Conservation (phyloP, 768 basidiomycete species). For the Vishniacozyma victoriae region DNA sequence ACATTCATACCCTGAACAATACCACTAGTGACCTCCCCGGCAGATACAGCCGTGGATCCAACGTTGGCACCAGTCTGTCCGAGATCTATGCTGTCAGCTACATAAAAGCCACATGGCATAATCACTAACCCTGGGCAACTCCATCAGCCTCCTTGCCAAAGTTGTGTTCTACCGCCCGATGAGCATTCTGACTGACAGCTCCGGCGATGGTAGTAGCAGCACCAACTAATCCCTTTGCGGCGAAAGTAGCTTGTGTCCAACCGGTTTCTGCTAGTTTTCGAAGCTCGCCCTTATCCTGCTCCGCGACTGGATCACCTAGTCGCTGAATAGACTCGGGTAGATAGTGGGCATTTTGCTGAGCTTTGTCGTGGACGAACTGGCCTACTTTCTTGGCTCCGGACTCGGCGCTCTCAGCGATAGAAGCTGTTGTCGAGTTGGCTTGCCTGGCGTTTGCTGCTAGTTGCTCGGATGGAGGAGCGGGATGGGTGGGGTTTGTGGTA, state of each 20-base stretch:
- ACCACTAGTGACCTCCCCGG: conserved; percentile 23
- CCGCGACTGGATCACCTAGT: conserved; percentile 14
- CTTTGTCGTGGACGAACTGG: conserved; percentile 29
- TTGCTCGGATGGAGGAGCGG: conserved; percentile 18
- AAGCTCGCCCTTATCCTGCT: conserved; percentile 24
- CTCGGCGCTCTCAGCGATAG: conserved; percentile 23
- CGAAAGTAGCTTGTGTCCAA: conserved; percentile 34
- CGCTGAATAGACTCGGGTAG: conserved; percentile 28
- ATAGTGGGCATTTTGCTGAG: conserved; percentile 20
- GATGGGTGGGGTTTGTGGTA: conserved; percentile 23
- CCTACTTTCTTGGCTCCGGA: conserved; percentile 19
- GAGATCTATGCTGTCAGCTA: conserved; percentile 17
- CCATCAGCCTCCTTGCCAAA: conserved; percentile 34
- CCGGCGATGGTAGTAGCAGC: conserved; percentile 25
- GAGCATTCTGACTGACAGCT: conserved; percentile 32
- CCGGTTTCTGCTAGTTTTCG: conserved; percentile 25
- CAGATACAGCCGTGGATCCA: conserved; percentile 25
- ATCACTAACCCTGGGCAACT: conserved; percentile 37
- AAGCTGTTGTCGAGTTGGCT: conserved; percentile 5
- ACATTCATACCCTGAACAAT: conserved; percentile 36
- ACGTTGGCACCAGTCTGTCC: conserved; percentile 37
- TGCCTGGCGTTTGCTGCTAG: conserved; percentile 6
- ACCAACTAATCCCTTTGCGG: conserved; percentile 29
- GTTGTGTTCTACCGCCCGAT: conserved; percentile 38
- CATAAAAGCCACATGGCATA: not conserved